Conservation (phyloP, 768 basidiomycete genomes). For the Termitomyces sp. region DNA sequence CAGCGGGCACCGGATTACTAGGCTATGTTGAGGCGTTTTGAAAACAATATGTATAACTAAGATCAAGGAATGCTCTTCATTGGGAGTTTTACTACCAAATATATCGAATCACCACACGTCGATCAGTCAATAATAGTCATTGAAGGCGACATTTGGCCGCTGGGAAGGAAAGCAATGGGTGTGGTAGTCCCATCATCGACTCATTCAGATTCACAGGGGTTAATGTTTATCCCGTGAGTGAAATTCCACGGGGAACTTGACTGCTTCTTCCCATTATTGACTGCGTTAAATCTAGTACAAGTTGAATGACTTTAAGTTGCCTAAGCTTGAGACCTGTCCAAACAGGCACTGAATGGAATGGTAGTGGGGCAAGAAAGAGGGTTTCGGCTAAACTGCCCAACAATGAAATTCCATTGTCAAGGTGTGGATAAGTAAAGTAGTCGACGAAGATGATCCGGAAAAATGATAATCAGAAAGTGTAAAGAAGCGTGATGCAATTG, state of each 20-base stretch:
- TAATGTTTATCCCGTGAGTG: background rate
- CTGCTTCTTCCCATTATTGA: background rate
- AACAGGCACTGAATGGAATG: background rate
- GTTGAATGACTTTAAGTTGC: background rate
- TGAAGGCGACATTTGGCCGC: constrained; percentile 18
- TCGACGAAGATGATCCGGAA: constrained; percentile 1
- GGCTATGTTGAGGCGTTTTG: constrained; percentile 13
- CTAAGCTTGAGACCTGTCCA: background rate
- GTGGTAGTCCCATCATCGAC: background rate
- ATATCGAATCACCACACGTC: background rate
- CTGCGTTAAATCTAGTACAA: background rate
- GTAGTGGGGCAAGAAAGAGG: background rate
- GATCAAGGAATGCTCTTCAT: constrained; percentile 11
- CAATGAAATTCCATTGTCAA: background rate
- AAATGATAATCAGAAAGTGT: background rate
- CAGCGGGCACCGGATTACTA: background rate
- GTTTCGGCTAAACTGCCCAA: background rate
- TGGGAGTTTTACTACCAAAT: constrained; percentile 7
- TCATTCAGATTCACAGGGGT: constrained; percentile 12
- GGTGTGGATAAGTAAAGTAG: background rate
- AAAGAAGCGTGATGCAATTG: constrained; percentile 8
- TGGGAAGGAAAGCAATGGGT: constrained; percentile 23
- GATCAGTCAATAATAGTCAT: background rate
- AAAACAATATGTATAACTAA: constrained; percentile 8
- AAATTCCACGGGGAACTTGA: background rate